Evolutionary conservation across 345 rosid species (phyloP).

Genomic region (Syzygium oleosum): DNA sequence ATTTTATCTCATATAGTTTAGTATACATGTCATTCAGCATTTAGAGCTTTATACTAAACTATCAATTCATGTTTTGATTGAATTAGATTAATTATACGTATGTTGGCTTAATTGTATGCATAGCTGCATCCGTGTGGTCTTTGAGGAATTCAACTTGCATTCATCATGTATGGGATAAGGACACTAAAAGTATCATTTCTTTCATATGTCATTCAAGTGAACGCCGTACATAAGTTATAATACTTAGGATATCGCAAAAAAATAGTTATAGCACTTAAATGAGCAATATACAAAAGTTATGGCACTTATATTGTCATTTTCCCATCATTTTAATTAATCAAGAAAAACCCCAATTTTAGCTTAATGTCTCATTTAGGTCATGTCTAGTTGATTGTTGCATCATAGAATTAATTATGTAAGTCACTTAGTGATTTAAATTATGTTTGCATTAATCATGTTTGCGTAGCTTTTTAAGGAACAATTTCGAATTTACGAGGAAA

Average conservation of each 20-base stretch:
- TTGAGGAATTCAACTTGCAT: too few relatives aligned
- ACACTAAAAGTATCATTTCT: too few relatives aligned
- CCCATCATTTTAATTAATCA: neutral
- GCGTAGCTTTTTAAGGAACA: neutral
- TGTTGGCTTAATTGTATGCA: too few relatives aligned
- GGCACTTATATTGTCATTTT: fast-evolving
- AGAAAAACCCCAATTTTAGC: neutral
- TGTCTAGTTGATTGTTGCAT: neutral
- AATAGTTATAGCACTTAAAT: fast-evolving
- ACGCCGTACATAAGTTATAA: too few relatives aligned
- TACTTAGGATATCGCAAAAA: fast-evolving
- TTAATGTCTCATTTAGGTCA: neutral
- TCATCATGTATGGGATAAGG: too few relatives aligned
- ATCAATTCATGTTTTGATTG: too few relatives aligned
- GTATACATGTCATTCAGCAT: too few relatives aligned
- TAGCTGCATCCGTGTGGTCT: too few relatives aligned
- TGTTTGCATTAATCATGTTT: neutral
- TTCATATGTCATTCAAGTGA: neutral
- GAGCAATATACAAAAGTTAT: too few relatives aligned
- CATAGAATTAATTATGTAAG: neutral
- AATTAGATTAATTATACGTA: too few relatives aligned
- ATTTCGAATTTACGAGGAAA: neutral
- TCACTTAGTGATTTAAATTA: neutral
- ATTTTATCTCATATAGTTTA: too few relatives aligned
- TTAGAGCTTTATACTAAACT: too few relatives aligned